Conservation (phyloP, 768 basidiomycete species). For the Serendipita vermifera region DNA sequence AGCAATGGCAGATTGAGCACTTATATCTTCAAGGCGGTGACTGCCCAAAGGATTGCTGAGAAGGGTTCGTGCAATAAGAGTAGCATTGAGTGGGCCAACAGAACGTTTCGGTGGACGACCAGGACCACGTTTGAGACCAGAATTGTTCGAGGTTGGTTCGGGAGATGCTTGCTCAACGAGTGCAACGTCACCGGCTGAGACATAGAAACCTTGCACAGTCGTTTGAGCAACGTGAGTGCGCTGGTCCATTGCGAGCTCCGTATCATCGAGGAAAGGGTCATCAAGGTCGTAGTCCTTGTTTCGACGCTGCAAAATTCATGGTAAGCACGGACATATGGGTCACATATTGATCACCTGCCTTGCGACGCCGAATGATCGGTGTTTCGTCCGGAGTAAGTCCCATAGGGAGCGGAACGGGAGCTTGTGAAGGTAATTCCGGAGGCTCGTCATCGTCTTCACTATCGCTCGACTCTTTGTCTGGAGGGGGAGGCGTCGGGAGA, state of each 20-base stretch:
- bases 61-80: background rate
- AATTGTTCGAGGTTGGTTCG: background rate
- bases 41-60: background rate
- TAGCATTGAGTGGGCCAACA: background rate
- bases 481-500: constrained; percentile 39
- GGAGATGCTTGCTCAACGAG: constrained; percentile 38
- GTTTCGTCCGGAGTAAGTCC: constrained; percentile 6
- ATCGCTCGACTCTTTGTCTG: constrained; percentile 40
- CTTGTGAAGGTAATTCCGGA: constrained; percentile 17
- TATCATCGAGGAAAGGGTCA: constrained; percentile 97
- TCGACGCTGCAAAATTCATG: constrained; percentile 11
- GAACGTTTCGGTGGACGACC: constrained; percentile 2
- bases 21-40: background rate
- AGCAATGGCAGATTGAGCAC: background rate
- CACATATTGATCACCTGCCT: constrained; percentile 28
- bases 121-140: background rate
- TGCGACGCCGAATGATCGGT: background rate
- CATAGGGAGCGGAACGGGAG: background rate
- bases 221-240: constrained; percentile 63
- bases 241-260: constrained; percentile 80
- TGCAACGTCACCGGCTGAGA: constrained; percentile 77
- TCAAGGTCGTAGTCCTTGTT: constrained; percentile 65
- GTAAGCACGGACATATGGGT: constrained; percentile 13
- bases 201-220: constrained; percentile 49
- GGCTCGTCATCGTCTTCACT: constrained; percentile 40